Evolutionary conservation across 2,329 filamentous ascomycete genomes (phyloP).

Genomic region (Pseudohalonectria lignicola): DNA sequence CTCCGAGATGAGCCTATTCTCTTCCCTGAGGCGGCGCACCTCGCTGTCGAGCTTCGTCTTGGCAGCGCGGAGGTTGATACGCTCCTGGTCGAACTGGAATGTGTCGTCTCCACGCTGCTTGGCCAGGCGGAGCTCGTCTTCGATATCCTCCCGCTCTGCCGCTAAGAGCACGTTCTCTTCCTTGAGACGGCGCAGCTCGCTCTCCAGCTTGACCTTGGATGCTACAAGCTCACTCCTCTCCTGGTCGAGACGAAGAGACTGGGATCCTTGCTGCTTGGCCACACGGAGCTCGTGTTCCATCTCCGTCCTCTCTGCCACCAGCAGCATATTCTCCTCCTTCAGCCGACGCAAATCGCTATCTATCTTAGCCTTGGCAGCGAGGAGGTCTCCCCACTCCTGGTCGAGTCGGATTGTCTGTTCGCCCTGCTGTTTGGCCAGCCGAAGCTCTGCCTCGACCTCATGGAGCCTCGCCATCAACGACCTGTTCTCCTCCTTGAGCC

Average conservation of each 20-base stretch:
- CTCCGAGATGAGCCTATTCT: constrained; percentile 45
- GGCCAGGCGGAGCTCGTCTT: constrained; percentile 43
- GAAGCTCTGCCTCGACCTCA: constrained; percentile 51
- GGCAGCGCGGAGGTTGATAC: constrained; percentile 55
- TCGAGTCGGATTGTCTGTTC: constrained; percentile 51
- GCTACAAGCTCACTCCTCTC: constrained; percentile 61
- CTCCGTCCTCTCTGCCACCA: constrained; percentile 31
- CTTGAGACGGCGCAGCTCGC: constrained; percentile 51
- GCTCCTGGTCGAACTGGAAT: constrained; percentile 55
- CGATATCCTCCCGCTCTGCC: constrained; percentile 56
- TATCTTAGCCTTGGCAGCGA: constrained; percentile 56
- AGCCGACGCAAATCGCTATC: constrained; percentile 56
- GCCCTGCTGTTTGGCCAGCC: constrained; percentile 39
- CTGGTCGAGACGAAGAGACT: constrained; percentile 51
- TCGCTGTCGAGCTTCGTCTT: constrained; percentile 59
- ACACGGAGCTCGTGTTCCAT: constrained; percentile 50
- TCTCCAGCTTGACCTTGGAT: constrained; percentile 54
- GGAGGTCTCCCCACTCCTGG: constrained; percentile 57
- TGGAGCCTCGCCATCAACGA: constrained; percentile 16
- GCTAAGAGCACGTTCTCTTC: constrained; percentile 50
- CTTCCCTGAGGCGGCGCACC: constrained; percentile 51
- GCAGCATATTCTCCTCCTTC: constrained; percentile 50
- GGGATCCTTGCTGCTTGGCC: constrained; percentile 40
- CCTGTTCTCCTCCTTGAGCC: constrained; percentile 2
- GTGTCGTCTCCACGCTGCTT: constrained; percentile 46